These are phyloP conservation scores for Salix exigua DNA, from an alignment of 345 rosid genomes.

Conservation along the genomic window DNA sequence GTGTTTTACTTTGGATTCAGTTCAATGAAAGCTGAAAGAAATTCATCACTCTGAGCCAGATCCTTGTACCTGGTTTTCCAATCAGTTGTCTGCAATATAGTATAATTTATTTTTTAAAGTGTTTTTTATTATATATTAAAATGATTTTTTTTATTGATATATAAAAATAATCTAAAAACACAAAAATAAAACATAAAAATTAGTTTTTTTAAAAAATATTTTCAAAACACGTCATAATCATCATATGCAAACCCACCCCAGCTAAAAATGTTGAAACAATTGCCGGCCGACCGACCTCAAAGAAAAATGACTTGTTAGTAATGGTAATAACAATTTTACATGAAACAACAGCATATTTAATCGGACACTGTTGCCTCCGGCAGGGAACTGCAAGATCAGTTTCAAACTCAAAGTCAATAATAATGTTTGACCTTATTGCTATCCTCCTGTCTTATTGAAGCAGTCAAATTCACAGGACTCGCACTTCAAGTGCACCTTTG, in stretches of 20 bases:
- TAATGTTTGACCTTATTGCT: slow-evolving; percentile 19
- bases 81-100: too few species aligned
- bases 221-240: too few species aligned
- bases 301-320: background rate
- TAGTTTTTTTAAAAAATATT: too few species aligned
- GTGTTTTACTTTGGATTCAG: background rate
- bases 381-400: background rate
- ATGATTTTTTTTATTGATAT: too few species aligned
- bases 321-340: background rate
- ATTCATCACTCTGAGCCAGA: background rate
- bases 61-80: background rate
- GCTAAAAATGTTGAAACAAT: background rate
- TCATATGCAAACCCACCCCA: background rate
- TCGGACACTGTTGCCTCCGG: background rate
- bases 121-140: too few species aligned
- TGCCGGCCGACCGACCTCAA: background rate
- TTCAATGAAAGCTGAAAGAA: background rate
- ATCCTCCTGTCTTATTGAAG: background rate
- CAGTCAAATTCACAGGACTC: background rate
- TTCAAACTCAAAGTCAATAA: slow-evolving; percentile 7
- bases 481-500: slow-evolving; percentile 12
- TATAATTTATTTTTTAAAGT: too few species aligned
- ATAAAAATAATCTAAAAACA: too few species aligned
- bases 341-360: background rate
- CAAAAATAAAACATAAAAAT: too few species aligned